phyloP scores from a whole-genome alignment of 257 asterid genomes.

The Gardenia jasminoides region DNA sequence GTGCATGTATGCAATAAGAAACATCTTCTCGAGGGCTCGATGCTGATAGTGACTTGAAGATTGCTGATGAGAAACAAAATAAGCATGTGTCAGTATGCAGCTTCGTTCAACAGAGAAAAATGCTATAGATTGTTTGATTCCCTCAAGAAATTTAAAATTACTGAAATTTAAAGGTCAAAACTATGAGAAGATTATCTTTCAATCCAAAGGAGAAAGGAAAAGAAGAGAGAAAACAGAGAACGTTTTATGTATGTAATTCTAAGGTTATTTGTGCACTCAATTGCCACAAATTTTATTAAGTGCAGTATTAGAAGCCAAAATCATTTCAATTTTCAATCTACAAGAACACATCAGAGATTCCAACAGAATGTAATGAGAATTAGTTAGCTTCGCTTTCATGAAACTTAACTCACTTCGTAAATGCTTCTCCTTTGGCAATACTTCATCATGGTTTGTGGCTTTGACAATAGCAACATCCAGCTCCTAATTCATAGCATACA shows the following conservation, averaged over 20 bases:
- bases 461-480: conserved; percentile 67
- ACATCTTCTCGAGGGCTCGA: conserved; percentile 82
- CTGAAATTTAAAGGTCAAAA: too few relatives aligned
- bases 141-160: background rate
- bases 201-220: background rate
- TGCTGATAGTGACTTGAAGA: conserved; percentile 63
- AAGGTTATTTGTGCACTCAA: background rate
- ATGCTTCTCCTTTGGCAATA: conserved; percentile 77
- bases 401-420: conserved; percentile 52
- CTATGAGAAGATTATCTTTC: background rate
- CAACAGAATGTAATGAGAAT: background rate
- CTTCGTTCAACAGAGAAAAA: background rate
- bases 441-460: conserved; percentile 77
- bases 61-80: conserved; percentile 37
- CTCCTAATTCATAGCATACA: conserved; percentile 41
- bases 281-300: background rate
- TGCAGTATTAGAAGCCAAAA: background rate
- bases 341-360: background rate
- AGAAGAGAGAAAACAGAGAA: background rate
- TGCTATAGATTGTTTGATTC: background rate
- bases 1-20: conserved; percentile 62
- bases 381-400: background rate
- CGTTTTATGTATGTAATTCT: background rate
- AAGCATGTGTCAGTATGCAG: background rate
- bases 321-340: background rate